A percentile compares a stretch with the other conserved stretches of the same genome.
These are phyloP conservation scores for Fusarium begoniae DNA, from an alignment of 2,329 filamentous ascomycete genomes.

Conservation along the genomic window DNA sequence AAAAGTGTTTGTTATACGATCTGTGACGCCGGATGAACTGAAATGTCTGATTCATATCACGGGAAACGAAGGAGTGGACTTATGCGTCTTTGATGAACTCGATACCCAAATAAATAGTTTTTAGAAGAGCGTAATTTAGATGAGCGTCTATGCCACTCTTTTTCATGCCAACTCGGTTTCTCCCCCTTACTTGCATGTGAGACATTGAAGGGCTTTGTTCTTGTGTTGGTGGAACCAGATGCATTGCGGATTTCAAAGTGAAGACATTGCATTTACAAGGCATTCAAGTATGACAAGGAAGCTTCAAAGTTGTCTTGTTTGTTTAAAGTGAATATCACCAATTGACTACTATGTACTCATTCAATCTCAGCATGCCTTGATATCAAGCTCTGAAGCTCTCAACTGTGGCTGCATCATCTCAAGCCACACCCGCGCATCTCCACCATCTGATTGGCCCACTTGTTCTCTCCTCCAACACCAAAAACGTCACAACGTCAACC, in stretches of 20 bases:
- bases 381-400: neutral
- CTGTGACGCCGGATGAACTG: constrained; percentile 38
- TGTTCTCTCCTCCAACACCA: constrained; percentile 30
- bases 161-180: constrained; percentile 11
- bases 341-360: neutral
- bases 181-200: neutral
- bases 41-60: constrained; percentile 41
- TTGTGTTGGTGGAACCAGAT: neutral
- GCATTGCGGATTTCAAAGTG: neutral
- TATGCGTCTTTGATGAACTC: constrained; percentile 45
- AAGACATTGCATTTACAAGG: neutral
- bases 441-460: constrained; percentile 35
- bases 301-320: neutral
- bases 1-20: constrained; percentile 36
- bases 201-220: neutral
- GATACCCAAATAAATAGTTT: constrained; percentile 44
- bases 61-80: constrained; percentile 45
- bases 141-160: constrained; percentile 38
- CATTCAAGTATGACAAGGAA: neutral
- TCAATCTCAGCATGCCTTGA: neutral
- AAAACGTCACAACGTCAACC: constrained; percentile 33
- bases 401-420: constrained; percentile 29
- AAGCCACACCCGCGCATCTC: constrained; percentile 27
- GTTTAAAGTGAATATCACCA: neutral
- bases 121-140: constrained; percentile 37